Conservation (phyloP, 371 early-diverging fungal species). For the Rhizopus arrhizus region DNA sequence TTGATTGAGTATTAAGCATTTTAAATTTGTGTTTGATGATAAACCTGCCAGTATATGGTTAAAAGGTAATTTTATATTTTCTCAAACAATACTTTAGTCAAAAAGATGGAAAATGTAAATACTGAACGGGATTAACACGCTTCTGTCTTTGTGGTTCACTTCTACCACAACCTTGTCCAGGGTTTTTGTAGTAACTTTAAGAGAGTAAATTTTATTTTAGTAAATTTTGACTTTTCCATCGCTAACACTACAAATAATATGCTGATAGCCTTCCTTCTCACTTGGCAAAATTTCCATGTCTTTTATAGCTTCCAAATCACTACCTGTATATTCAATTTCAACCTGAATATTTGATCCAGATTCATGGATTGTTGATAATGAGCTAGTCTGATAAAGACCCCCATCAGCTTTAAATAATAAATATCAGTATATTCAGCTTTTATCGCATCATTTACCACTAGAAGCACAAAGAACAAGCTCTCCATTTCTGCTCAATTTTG, state of each 20-base stretch:
- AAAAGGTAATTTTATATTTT: too few species aligned
- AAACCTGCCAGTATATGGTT: too few species aligned
- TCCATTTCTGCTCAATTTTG: conserved; percentile 32
- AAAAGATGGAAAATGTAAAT: too few species aligned
- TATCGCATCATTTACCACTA: conserved; percentile 37
- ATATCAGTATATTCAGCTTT: background rate
- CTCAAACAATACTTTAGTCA: too few species aligned
- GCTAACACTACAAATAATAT: conserved; percentile 35
- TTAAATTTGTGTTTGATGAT: too few species aligned
- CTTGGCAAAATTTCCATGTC: conserved; percentile 25
- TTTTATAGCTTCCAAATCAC: conserved; percentile 39
- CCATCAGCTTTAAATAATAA: conserved; percentile 36
- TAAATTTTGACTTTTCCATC: conserved; percentile 43
- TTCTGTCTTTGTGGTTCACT: too few species aligned
- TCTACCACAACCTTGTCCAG: too few species aligned
- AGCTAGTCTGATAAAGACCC: conserved; percentile 39
- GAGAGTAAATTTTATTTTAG: conserved; percentile 14
- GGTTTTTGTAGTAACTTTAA: background rate
- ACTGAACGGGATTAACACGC: too few species aligned
- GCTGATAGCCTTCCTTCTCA: conserved; percentile 17
- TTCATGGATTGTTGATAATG: conserved; percentile 11
- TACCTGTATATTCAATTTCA: conserved; percentile 42
- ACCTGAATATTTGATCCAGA: background rate
- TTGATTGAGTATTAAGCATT: too few species aligned
- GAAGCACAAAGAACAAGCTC: conserved; percentile 32